phyloP scores from a whole-genome alignment of 805 yeast species.

The Yamadazyma nakazawae region DNA sequence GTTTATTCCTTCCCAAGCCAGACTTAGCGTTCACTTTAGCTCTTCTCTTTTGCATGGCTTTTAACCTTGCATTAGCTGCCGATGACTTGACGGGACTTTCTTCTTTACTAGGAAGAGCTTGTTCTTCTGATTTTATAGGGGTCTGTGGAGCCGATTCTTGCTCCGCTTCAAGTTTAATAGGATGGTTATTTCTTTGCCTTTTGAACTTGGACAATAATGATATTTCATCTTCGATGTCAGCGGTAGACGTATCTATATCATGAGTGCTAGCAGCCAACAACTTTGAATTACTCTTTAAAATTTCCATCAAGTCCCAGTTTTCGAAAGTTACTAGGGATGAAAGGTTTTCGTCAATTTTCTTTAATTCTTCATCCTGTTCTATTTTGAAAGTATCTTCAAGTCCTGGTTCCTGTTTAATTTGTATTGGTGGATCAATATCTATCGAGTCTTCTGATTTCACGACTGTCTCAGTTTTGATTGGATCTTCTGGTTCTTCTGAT shows the following conservation, averaged over 20 bases:
- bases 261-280: slow-evolving; percentile 50
- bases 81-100: slow-evolving; percentile 11
- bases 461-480: slow-evolving; percentile 9
- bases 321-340: slow-evolving; percentile 45
- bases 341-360: slow-evolving; percentile 38
- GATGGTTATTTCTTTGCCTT: slow-evolving; percentile 44
- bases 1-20: slow-evolving; percentile 39
- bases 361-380: slow-evolving; percentile 42
- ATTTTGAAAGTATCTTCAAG: slow-evolving; percentile 25
- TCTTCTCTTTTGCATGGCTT: slow-evolving; percentile 91
- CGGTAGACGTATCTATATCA: slow-evolving; percentile 11
- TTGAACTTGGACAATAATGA: slow-evolving; percentile 47
- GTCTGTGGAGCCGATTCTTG: not conserved
- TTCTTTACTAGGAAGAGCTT: slow-evolving; percentile 4
- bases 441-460: slow-evolving; percentile 13
- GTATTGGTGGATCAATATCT: not conserved
- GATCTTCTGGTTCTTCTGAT: slow-evolving; percentile 16
- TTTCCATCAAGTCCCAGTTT: slow-evolving; percentile 47
- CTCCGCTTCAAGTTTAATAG: slow-evolving; percentile 14
- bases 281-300: slow-evolving; percentile 49
- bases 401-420: slow-evolving; percentile 17
- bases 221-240: slow-evolving; percentile 13
- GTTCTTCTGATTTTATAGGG: not conserved
- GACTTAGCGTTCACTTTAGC: slow-evolving; percentile 70
- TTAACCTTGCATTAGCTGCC: slow-evolving; percentile 65